Percentiles rank a stretch among this genome's conserved stretches.
Conservation (phyloP, 2,329 filamentous ascomycete species). For the Botryotinia convoluta region DNA sequence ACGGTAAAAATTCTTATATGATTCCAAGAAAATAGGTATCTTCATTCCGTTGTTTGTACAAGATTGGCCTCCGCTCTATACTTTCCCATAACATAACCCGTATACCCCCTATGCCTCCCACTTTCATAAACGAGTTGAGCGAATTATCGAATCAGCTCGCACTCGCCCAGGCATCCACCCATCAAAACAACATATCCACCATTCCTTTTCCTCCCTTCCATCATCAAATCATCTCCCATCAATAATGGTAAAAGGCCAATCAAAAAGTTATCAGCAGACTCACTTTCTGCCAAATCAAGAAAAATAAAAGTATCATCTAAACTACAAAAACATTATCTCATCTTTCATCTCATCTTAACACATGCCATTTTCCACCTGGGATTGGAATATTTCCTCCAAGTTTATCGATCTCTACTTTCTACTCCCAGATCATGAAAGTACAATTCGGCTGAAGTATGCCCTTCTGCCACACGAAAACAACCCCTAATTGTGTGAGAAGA, state of each 20-base stretch:
- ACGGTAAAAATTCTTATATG: neutral
- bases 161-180: neutral
- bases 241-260: neutral
- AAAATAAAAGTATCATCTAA: slow-evolving; percentile 7
- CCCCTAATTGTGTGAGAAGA: neutral
- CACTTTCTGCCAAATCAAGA: neutral
- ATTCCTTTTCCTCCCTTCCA: neutral
- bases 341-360: slow-evolving; percentile 9
- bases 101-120: neutral
- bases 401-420: neutral
- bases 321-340: slow-evolving; percentile 13
- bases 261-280: neutral
- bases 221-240: neutral
- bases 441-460: neutral
- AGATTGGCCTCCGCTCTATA: neutral
- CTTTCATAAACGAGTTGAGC: neutral
- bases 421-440: neutral
- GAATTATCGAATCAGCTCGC: neutral
- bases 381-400: neutral
- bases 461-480: neutral
- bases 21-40: slow-evolving; percentile 13
- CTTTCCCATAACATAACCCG: neutral
- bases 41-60: slow-evolving; percentile 14
- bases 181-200: neutral
- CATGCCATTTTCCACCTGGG: neutral